phyloP scores from a whole-genome alignment of 257 asterid genomes.

The Sherardia arvensis region DNA sequence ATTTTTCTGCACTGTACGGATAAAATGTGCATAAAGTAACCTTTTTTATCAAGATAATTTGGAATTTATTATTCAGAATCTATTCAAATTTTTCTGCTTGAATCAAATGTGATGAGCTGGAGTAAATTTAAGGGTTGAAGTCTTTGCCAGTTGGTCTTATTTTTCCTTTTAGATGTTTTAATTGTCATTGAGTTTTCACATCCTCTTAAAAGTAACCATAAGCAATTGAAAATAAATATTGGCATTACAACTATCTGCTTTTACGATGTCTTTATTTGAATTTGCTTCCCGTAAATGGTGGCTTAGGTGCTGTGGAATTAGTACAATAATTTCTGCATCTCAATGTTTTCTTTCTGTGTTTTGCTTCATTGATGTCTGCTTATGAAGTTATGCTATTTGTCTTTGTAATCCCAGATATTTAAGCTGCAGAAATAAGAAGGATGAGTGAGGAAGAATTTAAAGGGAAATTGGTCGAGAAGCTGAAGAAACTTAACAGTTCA shows the following conservation, averaged over 20 bases:
- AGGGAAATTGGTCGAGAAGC: constrained; percentile 71
- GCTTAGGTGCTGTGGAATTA: not conserved
- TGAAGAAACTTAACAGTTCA: constrained; percentile 86
- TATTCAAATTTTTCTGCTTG: not conserved
- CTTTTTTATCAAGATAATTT: not conserved
- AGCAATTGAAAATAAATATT: not conserved
- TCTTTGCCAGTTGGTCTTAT: not conserved
- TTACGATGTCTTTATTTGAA: not conserved
- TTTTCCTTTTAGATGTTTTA: not conserved
- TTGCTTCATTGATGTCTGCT: not conserved
- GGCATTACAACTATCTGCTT: not conserved
- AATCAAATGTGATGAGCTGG: not conserved
- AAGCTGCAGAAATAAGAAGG: constrained; percentile 12
- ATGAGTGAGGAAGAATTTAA: constrained; percentile 66
- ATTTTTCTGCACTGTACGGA: not conserved
- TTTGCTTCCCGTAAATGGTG: not conserved
- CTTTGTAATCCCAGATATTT: constrained; percentile 24
- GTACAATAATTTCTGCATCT: not conserved
- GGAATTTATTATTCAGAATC: not conserved
- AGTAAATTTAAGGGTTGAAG: not conserved
- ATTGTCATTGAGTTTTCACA: not conserved
- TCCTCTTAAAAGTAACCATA: not conserved
- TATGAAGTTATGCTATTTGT: not conserved
- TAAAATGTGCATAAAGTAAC: not conserved
- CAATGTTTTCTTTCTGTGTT: not conserved